Evolutionary conservation across 2,329 filamentous ascomycete genomes (phyloP), one percentile per base, ranked within the genome.

Genomic region (Gliomastix tumulicola): DNA sequence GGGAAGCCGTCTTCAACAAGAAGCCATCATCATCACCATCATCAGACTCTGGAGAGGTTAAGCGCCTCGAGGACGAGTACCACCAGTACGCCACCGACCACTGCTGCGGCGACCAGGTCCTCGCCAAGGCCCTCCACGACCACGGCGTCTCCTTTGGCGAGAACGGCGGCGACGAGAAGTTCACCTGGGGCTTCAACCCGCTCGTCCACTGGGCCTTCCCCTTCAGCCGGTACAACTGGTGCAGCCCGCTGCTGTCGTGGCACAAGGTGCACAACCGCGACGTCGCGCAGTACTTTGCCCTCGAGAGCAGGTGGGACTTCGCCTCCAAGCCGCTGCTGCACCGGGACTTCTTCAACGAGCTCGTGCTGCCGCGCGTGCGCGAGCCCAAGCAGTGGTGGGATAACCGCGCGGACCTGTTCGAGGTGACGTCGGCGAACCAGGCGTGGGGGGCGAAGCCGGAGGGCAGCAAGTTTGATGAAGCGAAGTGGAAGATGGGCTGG

Each of bases 251-350:
- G 23, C 15, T 46, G 41, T 50, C 48, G 5, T 50, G 44, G 41
- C 48, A 50, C 41, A 49, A 50, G 34, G 44, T 47, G 3, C 48
- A 50, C 30, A 49, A 38, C 30, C 45, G 47, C 15, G 48, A 50
- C 22, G 44, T 50, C 4, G 39, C 44, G 5, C 37, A 34, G 19
- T 50, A 49, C 36, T 46, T 42, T 34, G 43, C 48, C 19, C 25
- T 50, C 11, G 47, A 50, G 36, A 41, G 39, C 27, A 23, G 27
- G 13, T 50, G 48, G 48, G 45, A 50, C 35, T 49, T 44, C 28
- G 9, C 11, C 15, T 13, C 46, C 44, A 39, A 43, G 32, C 48
- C 48, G 7, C 38, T 50, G 4, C 38, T 49, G 18, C 41, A 50
- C 32, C 37, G 43, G 9, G 48, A 50, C 34, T 50, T 50, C 34